A percentile compares a stretch with the other conserved stretches of the same genome.
These are phyloP conservation scores for Lachancea sp. DNA, from an alignment of 805 yeast genomes.

Conservation along the genomic window DNA sequence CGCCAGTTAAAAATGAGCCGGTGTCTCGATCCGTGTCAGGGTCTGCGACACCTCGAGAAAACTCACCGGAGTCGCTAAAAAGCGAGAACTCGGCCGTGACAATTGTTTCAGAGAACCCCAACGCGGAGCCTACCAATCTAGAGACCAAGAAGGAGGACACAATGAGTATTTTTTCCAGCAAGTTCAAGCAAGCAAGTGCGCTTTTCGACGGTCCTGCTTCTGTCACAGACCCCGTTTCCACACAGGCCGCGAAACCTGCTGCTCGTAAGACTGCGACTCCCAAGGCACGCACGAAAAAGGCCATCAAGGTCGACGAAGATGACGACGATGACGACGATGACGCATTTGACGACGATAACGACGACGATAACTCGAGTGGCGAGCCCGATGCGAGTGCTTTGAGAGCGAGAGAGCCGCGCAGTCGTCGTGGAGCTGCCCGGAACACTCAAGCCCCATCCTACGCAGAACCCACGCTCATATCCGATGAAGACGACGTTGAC, in stretches of 20 bases:
- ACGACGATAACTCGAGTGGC: not conserved
- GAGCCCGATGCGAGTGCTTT: too few relatives aligned
- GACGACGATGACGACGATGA: slow-evolving; percentile 11
- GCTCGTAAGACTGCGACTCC: slow-evolving; percentile 1
- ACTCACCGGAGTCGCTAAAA: not conserved
- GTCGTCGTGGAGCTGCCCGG: slow-evolving; percentile 19
- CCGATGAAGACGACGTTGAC: slow-evolving; percentile 23
- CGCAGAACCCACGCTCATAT: slow-evolving; percentile 18
- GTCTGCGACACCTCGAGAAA: slow-evolving; percentile 6
- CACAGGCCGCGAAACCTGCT: not conserved
- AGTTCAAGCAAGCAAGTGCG: slow-evolving; percentile 28
- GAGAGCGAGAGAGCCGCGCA: slow-evolving; percentile 1
- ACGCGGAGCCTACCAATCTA: slow-evolving; percentile 2
- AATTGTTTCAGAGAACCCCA: slow-evolving; percentile 6
- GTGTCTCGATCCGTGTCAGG: slow-evolving; percentile 4
- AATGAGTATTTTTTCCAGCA: slow-evolving; percentile 27
- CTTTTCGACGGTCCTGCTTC: slow-evolving; percentile 18
- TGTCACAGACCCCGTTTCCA: not conserved
- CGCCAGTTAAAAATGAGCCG: not conserved
- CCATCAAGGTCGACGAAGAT: not conserved
- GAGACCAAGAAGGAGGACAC: slow-evolving; percentile 7
- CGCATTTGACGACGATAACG: slow-evolving; percentile 18
- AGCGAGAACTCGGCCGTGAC: slow-evolving; percentile 4
- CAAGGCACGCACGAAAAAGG: not conserved
- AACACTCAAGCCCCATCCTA: slow-evolving; percentile 16